phyloP scores from a whole-genome alignment of 129 eudicot species.

The Mikania micrantha region DNA sequence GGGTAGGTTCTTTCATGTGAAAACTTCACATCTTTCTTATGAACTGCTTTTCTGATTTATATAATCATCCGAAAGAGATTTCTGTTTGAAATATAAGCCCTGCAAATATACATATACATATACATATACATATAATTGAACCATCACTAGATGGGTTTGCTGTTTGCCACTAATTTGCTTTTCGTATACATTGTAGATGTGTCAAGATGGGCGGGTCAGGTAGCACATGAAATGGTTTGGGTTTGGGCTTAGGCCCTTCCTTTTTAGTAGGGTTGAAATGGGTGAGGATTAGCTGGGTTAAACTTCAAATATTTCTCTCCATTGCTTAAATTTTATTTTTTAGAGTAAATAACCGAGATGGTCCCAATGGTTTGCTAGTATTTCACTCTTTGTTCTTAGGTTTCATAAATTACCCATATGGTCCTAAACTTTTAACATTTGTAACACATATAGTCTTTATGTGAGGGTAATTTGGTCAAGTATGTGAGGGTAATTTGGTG shows the following conservation, averaged over 20 bases:
- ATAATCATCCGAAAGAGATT: background rate
- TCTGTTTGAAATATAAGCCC: too few relatives aligned
- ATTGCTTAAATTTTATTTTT: too few relatives aligned
- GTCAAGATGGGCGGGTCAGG: background rate
- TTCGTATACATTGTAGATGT: background rate
- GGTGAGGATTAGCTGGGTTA: background rate
- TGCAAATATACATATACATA: too few relatives aligned
- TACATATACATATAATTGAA: background rate
- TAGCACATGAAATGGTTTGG: background rate
- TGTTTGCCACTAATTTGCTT: background rate
- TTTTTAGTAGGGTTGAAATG: background rate
- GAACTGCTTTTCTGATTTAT: background rate
- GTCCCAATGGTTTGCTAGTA: too few relatives aligned
- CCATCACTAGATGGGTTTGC: background rate
- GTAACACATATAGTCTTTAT: too few relatives aligned
- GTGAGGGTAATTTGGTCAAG: too few relatives aligned
- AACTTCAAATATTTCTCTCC: background rate
- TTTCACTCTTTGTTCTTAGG: too few relatives aligned
- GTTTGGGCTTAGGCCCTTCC: background rate
- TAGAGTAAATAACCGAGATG: too few relatives aligned
- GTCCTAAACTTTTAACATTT: too few relatives aligned
- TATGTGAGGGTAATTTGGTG: too few relatives aligned
- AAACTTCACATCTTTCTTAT: background rate
- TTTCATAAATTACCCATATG: too few relatives aligned
- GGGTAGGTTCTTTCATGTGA: slow-evolving; percentile 43